phyloP scores from a whole-genome alignment of 441 rosid species.

The Arabidopsis hybrid region DNA sequence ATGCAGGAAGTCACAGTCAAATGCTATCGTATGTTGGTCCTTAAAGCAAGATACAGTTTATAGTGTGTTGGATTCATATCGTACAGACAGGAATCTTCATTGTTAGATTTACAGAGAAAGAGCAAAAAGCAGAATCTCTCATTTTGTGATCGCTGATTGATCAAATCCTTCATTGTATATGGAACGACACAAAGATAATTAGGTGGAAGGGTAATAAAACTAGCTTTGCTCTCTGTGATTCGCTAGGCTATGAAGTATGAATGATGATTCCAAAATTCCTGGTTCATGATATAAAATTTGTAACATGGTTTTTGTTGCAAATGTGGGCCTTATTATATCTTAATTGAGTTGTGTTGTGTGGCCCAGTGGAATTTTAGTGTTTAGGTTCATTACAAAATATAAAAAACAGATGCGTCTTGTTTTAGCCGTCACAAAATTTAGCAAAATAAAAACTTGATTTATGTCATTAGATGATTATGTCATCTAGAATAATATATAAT shows the following conservation, averaged over 20 bases:
- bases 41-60: slow-evolving; percentile 18
- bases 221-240: slow-evolving; percentile 27
- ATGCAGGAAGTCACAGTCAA: slow-evolving; percentile 56
- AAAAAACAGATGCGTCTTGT: background rate
- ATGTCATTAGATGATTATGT: too few species aligned
- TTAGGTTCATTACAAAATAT: background rate
- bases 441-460: background rate
- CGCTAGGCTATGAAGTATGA: background rate
- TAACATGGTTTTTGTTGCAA: background rate
- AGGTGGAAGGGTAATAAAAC: slow-evolving; percentile 28
- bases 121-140: slow-evolving; percentile 3
- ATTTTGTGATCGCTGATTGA: slow-evolving; percentile 18
- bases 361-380: slow-evolving; percentile 19
- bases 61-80: slow-evolving; percentile 18
- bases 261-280: background rate
- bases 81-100: slow-evolving; percentile 24
- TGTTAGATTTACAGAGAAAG: slow-evolving; percentile 34
- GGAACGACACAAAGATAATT: background rate
- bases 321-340: background rate
- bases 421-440: background rate
- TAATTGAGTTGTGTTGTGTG: slow-evolving; percentile 9
- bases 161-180: slow-evolving; percentile 34
- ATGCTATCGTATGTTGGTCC: slow-evolving; percentile 49
- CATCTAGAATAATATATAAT: too few species aligned
- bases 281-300: background rate